Evolutionary conservation across 257 asterid genomes (phyloP), one percentile per base, ranked within the genome.

Genomic region (Haberlea rhodopensis): DNA sequence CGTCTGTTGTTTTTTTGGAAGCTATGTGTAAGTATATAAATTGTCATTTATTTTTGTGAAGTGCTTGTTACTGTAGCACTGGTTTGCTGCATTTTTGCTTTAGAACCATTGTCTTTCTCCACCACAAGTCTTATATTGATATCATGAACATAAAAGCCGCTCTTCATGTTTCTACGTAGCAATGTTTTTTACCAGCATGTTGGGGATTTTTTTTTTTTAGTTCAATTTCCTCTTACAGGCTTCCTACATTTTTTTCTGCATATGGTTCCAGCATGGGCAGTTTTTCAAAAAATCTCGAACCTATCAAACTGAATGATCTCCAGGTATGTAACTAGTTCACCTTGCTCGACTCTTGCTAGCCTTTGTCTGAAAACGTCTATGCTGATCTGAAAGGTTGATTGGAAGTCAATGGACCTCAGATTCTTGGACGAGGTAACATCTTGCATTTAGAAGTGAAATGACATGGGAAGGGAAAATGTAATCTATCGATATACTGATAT

Each of bases 261-360:
- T 73, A 92, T 95, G 99, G 99, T 75, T 92, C 97, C 60, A 92
- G 99, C 70, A 67, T 92, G 95, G 99, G 74, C 99, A 89, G 78
- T 92, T 89, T 76, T 92, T 87, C 80, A 76, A 75, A 68, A 89
- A 87, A 89, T 85, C 99, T 92, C 20, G 91, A 87, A 78, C 96
- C 99, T 70, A 92, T 92, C 75, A 92, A 87, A 70, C 89, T 89
- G 83, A 92, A 92, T 51, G 90, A 87, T 60, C 84, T 85, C 74
- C 86, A 84, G 96, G 99, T 84, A 78, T 63, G 80, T 57, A 62
- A 71, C 67, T 43, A 23, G 18, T 66, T 51, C 18, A 55, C 61
- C 60, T n/a, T n/a, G n/a, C 62, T 56, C 62, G 26, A 26, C 64
- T 57, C 57, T 53, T 64, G 43, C 60, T 67, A 71, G 58, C 49